A percentile compares a stretch with the other conserved stretches of the same genome.
Conservation (phyloP, 805 yeast genomes). For the Candida dajiaensis region DNA sequence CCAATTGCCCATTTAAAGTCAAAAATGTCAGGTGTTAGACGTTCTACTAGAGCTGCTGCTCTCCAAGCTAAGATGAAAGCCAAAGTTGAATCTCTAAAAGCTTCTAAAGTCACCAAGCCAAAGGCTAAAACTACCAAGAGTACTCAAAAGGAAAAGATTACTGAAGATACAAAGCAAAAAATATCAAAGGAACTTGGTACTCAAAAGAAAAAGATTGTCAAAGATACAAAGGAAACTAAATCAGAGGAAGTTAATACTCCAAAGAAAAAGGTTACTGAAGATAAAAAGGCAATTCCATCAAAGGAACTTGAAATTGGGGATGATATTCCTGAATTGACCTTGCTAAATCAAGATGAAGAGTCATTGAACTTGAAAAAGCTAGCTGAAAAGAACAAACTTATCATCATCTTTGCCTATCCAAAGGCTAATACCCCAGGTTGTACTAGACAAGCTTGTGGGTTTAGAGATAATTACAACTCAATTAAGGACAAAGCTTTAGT, state of each 20-base stretch:
- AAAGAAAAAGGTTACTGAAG: constrained; percentile 2
- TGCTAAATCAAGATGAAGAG: constrained; percentile 66
- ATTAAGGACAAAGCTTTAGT: constrained; percentile 54
- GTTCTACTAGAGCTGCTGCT: constrained; percentile 16
- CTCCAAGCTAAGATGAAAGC: background rate
- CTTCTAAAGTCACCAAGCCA: constrained; percentile 22
- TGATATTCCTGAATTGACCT: constrained; percentile 54
- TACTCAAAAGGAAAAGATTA: constrained; percentile 1
- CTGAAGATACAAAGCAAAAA: background rate
- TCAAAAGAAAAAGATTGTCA: constrained; percentile 2
- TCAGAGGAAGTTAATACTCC: constrained; percentile 23
- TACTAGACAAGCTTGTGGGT: constrained; percentile 90
- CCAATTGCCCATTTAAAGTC: no score
- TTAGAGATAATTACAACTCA: constrained; percentile 56
- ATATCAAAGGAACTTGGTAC: constrained; percentile 18
- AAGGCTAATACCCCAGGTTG: constrained; percentile 95
- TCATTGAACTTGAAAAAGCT: constrained; percentile 43
- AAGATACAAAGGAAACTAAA: background rate
- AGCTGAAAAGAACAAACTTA: constrained; percentile 35
- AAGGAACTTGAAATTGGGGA: constrained; percentile 48
- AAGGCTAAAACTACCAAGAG: constrained; percentile 1
- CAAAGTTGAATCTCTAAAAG: constrained; percentile 10
- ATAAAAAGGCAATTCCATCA: background rate
- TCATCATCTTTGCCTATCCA: constrained; percentile 75
- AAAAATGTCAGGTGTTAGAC: constrained; percentile 6